These are phyloP conservation scores for Trichoderma oligosporum DNA, from an alignment of 2,329 filamentous ascomycete genomes.

Conservation along the genomic window DNA sequence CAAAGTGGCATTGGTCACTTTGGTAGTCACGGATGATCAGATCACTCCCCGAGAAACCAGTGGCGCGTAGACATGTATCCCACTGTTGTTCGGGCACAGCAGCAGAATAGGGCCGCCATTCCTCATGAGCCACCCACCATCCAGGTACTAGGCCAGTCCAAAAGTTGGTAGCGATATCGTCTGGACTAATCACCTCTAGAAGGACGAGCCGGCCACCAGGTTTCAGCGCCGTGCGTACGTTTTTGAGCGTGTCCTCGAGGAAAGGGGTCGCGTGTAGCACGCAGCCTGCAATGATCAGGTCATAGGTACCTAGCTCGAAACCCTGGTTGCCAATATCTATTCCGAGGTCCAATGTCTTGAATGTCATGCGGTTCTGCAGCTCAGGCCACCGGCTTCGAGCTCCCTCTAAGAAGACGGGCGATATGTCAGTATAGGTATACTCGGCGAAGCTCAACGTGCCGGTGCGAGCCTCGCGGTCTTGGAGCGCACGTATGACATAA, in stretches of 20 bases:
- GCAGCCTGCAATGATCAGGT: conserved; percentile 37
- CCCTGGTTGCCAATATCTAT: conserved; percentile 31
- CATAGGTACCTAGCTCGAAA: conserved; percentile 31
- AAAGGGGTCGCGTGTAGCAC: conserved; percentile 3
- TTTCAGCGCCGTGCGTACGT: neutral
- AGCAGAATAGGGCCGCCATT: neutral
- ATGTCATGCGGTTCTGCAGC: conserved; percentile 18
- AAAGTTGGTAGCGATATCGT: conserved; percentile 1
- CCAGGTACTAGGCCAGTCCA: conserved; percentile 3
- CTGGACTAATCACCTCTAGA: neutral
- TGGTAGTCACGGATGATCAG: conserved; percentile 4
- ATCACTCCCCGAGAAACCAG: conserved; percentile 4
- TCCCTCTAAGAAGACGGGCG: conserved; percentile 32
- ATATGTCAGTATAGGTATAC: conserved; percentile 42
- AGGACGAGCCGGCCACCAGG: conserved; percentile 8
- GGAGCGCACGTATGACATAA: conserved; percentile 26
- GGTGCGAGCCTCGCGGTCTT: conserved; percentile 23
- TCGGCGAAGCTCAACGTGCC: conserved; percentile 24
- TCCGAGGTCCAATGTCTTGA: conserved; percentile 28
- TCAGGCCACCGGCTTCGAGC: conserved; percentile 15
- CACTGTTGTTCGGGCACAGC: neutral
- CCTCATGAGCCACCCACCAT: conserved; percentile 5
- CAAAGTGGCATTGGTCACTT: neutral
- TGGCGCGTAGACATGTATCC: neutral
- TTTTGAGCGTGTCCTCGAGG: neutral